phyloP scores from a whole-genome alignment of 2,329 filamentous ascomycete genomes.

The Lasiodiplodia sp. region DNA sequence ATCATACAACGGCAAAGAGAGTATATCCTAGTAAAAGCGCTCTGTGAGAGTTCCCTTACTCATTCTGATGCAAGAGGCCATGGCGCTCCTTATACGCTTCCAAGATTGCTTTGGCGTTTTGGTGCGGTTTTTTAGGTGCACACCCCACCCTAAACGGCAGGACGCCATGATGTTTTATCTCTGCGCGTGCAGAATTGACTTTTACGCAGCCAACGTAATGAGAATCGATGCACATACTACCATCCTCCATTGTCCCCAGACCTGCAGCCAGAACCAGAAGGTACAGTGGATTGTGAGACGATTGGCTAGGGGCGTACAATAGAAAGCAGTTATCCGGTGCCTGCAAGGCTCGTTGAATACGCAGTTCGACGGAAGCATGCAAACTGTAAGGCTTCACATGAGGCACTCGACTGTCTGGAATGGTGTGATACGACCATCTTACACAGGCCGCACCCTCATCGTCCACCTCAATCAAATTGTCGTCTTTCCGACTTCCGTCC shows the following conservation, averaged over 20 bases:
- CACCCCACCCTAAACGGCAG: neutral
- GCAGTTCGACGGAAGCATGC: neutral
- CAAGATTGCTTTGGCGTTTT: neutral
- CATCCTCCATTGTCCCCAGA: neutral
- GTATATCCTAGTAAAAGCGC: too few relatives aligned
- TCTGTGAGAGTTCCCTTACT: neutral
- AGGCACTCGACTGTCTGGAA: neutral
- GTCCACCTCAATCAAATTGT: neutral
- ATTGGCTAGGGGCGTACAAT: neutral
- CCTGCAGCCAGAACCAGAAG: neutral
- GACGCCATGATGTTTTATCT: neutral
- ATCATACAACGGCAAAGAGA: too few relatives aligned
- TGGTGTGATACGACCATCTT: neutral
- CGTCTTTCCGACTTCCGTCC: neutral
- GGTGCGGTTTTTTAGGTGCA: neutral
- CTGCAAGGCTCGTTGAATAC: neutral
- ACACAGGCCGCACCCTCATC: neutral
- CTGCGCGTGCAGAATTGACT: neutral
- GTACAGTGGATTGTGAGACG: neutral
- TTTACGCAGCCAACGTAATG: neutral
- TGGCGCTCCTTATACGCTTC: neutral
- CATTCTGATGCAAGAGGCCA: neutral
- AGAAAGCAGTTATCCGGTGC: neutral
- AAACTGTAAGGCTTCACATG: neutral
- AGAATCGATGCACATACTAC: neutral